Conservation (phyloP, 2,329 filamentous ascomycete species). For the Zasmidium cellare region DNA sequence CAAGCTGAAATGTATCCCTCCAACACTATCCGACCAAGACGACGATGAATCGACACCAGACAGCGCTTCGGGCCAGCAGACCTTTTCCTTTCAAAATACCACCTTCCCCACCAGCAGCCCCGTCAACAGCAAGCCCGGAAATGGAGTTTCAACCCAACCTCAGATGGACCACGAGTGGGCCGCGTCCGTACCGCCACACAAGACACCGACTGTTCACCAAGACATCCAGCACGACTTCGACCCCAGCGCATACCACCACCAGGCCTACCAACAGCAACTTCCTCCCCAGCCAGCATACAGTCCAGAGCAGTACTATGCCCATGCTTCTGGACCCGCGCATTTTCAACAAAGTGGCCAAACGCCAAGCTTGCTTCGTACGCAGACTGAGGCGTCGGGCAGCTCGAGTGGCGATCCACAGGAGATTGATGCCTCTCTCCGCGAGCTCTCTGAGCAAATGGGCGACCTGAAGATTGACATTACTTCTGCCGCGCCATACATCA, state of each 20-base stretch:
- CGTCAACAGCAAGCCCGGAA: slow-evolving; percentile 11
- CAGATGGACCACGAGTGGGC: slow-evolving; percentile 23
- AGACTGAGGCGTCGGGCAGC: slow-evolving; percentile 28
- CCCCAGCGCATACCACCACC: slow-evolving; percentile 10
- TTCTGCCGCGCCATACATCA: slow-evolving; percentile 85
- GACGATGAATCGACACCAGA: slow-evolving; percentile 45
- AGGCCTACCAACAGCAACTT: slow-evolving; percentile 17
- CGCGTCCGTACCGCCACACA: slow-evolving; percentile 5
- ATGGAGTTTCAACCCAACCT: slow-evolving; percentile 13
- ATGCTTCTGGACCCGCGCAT: slow-evolving; percentile 9
- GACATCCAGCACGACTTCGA: slow-evolving; percentile 20
- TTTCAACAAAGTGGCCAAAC: slow-evolving; percentile 20
- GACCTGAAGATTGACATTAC: slow-evolving; percentile 84
- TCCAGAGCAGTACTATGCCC: slow-evolving; percentile 19
- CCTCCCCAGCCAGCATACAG: slow-evolving; percentile 13
- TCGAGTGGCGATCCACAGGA: slow-evolving; percentile 34
- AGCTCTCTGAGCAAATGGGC: slow-evolving; percentile 65
- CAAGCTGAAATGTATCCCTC: slow-evolving; percentile 90
- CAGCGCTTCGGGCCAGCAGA: slow-evolving; percentile 24
- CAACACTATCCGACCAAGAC: slow-evolving; percentile 71
- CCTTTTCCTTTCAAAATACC: slow-evolving; percentile 33
- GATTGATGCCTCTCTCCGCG: slow-evolving; percentile 31
- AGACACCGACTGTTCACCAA: slow-evolving; percentile 4
- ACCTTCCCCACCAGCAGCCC: slow-evolving; percentile 19
- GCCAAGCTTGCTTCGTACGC: slow-evolving; percentile 22